Conservation (phyloP, 148 eudicot genomes). For the Spergularia bocconei region DNA sequence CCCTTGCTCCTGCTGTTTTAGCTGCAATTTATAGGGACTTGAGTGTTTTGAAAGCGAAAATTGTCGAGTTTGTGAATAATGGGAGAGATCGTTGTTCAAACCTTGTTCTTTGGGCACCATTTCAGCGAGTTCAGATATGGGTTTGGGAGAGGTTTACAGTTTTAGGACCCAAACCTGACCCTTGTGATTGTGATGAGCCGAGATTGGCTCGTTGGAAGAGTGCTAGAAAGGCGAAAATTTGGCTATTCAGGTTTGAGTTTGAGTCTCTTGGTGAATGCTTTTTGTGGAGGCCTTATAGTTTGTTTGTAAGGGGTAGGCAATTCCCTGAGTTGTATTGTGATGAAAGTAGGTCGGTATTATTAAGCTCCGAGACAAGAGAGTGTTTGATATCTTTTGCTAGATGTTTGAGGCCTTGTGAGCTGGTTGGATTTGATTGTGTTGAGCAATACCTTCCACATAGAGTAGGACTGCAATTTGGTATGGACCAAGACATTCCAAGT, state of each 20-base stretch:
- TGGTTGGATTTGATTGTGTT: conserved; percentile 34
- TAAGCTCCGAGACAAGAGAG: conserved; percentile 13
- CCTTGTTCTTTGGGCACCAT: conserved; percentile 14
- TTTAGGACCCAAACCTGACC: conserved; percentile 12
- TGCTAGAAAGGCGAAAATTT: background rate
- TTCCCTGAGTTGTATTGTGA: conserved; percentile 26
- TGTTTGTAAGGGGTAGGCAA: background rate
- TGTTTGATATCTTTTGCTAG: conserved; percentile 23
- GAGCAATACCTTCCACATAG: conserved; percentile 28
- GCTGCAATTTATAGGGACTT: conserved; percentile 36
- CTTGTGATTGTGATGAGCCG: conserved; percentile 8
- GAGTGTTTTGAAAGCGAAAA: conserved; percentile 15
- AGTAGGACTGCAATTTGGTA: no score
- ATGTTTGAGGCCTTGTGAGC: conserved; percentile 35
- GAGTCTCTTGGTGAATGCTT: conserved; percentile 23
- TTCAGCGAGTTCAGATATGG: conserved; percentile 44
- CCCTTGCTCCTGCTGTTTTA: conserved; percentile 30
- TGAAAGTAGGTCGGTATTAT: conserved; percentile 16
- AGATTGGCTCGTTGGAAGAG: conserved; percentile 29
- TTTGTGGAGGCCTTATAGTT: conserved; percentile 39
- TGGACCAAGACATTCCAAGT: conserved; percentile 10
- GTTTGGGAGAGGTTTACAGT: conserved; percentile 44
- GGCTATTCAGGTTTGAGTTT: background rate
- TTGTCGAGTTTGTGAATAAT: background rate
- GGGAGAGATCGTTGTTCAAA: background rate